Evolutionary conservation across 2,329 filamentous ascomycete species (phyloP).

Genomic region (Pyrenophora graminea): DNA sequence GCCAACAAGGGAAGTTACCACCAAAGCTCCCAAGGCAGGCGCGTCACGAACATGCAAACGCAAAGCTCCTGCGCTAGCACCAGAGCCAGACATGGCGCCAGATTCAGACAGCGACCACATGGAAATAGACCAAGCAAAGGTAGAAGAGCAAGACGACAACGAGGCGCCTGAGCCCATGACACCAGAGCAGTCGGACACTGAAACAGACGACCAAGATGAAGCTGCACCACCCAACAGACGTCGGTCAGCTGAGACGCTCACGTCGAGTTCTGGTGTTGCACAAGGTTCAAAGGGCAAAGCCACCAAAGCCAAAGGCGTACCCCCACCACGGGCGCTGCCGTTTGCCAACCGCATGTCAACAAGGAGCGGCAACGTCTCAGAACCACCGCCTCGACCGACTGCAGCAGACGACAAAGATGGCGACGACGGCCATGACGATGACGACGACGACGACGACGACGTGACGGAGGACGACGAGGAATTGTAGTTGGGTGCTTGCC

Average conservation of each 20-base stretch:
- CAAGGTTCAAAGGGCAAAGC: conserved; percentile 20
- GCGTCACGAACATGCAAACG: conserved; percentile 44
- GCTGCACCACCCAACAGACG: conserved; percentile 13
- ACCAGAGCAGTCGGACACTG: conserved; percentile 43
- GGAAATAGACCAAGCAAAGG: conserved; percentile 38
- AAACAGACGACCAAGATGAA: conserved; percentile 43
- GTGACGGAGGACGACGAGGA: conserved; percentile 49
- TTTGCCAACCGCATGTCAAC: conserved; percentile 29
- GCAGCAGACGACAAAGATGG: conserved; percentile 24
- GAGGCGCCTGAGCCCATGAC: conserved; percentile 33
- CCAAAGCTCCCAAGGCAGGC: conserved; percentile 36
- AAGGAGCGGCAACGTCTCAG: conserved; percentile 24
- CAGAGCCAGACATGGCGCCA: conserved; percentile 27
- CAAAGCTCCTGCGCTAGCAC: conserved; percentile 35
- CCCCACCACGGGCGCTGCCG: conserved; percentile 44
- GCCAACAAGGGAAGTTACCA: conserved; percentile 28
- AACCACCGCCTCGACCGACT: conserved; percentile 15
- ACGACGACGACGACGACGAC: conserved; percentile 36
- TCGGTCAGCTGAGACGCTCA: conserved; percentile 24
- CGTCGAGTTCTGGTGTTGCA: conserved; percentile 20
- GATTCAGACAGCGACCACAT: conserved; percentile 40
- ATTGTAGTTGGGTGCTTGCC: conserved; percentile 18
- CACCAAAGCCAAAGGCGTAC: conserved; percentile 22
- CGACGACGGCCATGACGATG: conserved; percentile 32
- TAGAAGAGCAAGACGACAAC: conserved; percentile 32